Evolutionary conservation across 1,284 basidiomycete species (phyloP), one percentile per base, ranked within the genome.

Genomic region (Irpex rosettiformis): DNA sequence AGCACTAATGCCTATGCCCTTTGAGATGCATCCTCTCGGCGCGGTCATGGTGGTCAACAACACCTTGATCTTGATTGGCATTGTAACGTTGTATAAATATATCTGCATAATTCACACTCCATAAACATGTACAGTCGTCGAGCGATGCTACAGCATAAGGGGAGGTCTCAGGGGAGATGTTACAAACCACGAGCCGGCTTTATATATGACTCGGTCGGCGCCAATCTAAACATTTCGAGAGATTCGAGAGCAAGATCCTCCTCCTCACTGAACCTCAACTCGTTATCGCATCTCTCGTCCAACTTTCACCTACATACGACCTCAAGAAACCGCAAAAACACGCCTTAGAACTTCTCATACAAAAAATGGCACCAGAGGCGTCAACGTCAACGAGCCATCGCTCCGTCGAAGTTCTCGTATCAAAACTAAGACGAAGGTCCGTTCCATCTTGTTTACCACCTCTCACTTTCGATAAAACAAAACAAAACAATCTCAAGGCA

Each of bases 341-440:
- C n/a, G n/a, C n/a, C n/a, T n/a, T n/a, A n/a, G n/a, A n/a, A 16
- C 13, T 40, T 40, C n/a, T 1, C n/a, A 37, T 37, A 37, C 33
- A 37, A 47, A 25, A 16, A 8, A 51, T 29, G 27, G 48, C 58
- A 21, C 54, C 58, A 52, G 52, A 54, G 11, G n/a, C 57, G 16
- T 54, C 25, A 42, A 54, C 52, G 16, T 40, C 60, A 16, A 72
- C 73, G 53, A 78, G 76, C 53, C 77, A 80, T 62, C 77, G 80
- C 55, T 74, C 80, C n/a, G 85, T 88, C 2, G 88, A 91, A 65
- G 78, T 77, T 51, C 78, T 91, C 16, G 85, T 83, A 51, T 82
- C 82, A 28, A 84, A 81, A 65, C 75, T 91, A 54, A 79, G 87
- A 54, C 77, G 88, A 73, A 77, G 89, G 88, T 89, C 64, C 73